Percentiles rank a stretch among this genome's conserved stretches.
phyloP scores from a whole-genome alignment of 2,329 filamentous ascomycete genomes.

The Botrytis paeoniae region DNA sequence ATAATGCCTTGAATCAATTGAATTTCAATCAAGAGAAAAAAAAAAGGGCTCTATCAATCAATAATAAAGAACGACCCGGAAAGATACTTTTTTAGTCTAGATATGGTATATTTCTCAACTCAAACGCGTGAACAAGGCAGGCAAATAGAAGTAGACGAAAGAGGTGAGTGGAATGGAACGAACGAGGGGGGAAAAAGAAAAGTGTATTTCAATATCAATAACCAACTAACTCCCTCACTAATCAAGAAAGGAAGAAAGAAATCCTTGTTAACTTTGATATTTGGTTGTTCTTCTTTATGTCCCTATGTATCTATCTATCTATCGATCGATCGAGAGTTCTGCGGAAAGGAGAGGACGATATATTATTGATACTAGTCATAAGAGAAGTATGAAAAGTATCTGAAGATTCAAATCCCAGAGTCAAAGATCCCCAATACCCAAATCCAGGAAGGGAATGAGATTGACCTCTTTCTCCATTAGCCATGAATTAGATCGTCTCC shows the following conservation, averaged over 20 bases:
- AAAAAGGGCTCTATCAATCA: background rate
- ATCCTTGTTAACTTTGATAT: background rate
- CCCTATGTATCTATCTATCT: background rate
- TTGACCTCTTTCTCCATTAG: background rate
- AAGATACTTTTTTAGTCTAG: background rate
- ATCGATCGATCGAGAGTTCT: background rate
- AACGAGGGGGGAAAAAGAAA: background rate
- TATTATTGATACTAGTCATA: too few relatives aligned
- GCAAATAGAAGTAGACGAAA: background rate
- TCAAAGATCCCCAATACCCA: background rate
- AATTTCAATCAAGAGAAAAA: background rate
- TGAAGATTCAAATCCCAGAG: background rate
- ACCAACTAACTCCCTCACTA: background rate
- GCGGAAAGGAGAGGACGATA: too few relatives aligned
- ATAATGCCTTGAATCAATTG: background rate
- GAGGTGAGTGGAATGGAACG: background rate
- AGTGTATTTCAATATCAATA: background rate
- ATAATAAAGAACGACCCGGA: background rate
- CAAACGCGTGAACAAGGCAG: background rate
- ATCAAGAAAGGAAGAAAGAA: background rate
- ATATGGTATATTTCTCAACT: background rate
- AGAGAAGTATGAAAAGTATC: background rate
- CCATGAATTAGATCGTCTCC: background rate
- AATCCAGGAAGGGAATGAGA: conserved; percentile 5
- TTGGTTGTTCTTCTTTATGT: background rate